Conservation (phyloP, 305 asterid species). For the Fraxinus paxiana region DNA sequence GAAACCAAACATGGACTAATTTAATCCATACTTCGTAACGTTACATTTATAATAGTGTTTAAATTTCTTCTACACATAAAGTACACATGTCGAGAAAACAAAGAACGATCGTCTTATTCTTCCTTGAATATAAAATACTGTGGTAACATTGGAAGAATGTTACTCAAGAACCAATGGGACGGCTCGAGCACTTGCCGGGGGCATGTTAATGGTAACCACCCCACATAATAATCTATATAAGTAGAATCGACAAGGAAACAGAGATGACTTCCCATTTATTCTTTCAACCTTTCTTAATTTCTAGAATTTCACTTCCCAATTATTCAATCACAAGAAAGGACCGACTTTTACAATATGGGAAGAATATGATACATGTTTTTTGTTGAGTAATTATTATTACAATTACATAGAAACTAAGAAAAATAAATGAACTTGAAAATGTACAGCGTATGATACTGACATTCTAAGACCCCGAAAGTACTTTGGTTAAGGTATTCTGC, state of each 20-base stretch:
- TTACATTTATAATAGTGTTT: too few relatives aligned
- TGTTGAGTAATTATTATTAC: background rate
- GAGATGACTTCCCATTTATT: background rate
- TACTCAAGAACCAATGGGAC: background rate
- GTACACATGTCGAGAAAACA: background rate
- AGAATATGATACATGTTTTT: background rate
- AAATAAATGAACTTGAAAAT: background rate
- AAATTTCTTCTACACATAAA: background rate
- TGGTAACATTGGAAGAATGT: background rate
- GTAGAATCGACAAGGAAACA: background rate
- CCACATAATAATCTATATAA: background rate
- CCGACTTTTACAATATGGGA: background rate
- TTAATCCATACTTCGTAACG: background rate
- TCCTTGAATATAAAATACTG: background rate
- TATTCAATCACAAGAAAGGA: background rate
- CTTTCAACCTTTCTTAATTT: background rate
- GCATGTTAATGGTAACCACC: background rate
- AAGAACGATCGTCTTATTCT: background rate
- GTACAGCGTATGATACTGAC: background rate
- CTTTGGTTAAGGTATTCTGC: constrained; percentile 60
- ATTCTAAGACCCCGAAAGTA: constrained; percentile 36
- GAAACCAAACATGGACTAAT: too few relatives aligned
- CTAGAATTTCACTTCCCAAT: background rate
- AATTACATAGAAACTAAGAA: background rate
- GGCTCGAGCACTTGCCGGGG: background rate